A percentile compares a stretch with the other conserved stretches of the same genome.
These are phyloP conservation scores for Kokia cookei DNA, from an alignment of 441 rosid genomes.

Conservation along the genomic window DNA sequence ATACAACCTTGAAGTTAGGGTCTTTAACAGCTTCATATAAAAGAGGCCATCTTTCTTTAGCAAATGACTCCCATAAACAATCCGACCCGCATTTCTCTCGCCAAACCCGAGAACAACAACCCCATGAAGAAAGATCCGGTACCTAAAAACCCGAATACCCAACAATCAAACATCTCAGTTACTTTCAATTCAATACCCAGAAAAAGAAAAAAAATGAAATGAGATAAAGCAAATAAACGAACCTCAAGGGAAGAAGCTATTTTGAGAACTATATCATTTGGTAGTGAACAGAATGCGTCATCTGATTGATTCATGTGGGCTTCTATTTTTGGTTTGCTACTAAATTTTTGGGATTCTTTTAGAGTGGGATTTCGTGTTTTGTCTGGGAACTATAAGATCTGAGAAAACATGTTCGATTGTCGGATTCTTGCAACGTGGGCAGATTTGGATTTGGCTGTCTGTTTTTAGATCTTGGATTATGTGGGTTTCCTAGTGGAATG, in stretches of 20 bases:
- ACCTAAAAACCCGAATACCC: conserved; percentile 19
- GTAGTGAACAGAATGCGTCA: conserved; percentile 17
- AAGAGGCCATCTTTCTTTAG: conserved; percentile 44
- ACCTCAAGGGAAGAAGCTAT: conserved; percentile 46
- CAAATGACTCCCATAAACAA: conserved; percentile 38
- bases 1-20: conserved; percentile 9
- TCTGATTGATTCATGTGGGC: conserved; percentile 17
- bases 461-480: background rate
- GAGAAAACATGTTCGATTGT: background rate
- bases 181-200: background rate
- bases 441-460: background rate
- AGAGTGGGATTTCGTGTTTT: background rate
- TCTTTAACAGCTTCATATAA: background rate
- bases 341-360: background rate
- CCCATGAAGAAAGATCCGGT: conserved; percentile 35
- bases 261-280: conserved; percentile 40
- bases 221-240: background rate
- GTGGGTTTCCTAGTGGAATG: background rate
- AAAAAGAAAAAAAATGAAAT: background rate
- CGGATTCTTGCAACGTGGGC: background rate
- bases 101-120: conserved; percentile 46
- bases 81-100: conserved; percentile 40
- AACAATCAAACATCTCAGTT: background rate
- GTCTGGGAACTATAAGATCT: background rate
- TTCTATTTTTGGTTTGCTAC: background rate